A percentile compares a stretch with the other conserved stretches of the same genome.
Evolutionary conservation across 352 stramenopile genomes (phyloP).

Genomic region (Elongisporangium prolatum): DNA sequence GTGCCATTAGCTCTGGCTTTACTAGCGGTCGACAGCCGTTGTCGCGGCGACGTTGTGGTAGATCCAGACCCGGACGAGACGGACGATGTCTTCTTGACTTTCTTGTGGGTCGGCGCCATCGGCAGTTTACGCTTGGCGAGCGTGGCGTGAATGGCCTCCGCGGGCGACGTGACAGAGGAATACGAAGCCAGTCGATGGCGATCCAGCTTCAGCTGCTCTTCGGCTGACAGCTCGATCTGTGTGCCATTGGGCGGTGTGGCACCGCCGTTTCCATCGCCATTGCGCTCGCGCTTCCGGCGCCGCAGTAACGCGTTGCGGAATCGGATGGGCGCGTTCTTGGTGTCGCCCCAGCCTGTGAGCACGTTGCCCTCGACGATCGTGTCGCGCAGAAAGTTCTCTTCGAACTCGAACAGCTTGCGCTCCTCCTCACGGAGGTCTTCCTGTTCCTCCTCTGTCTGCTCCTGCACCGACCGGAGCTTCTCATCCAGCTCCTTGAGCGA

Average conservation of each 20-base stretch:
- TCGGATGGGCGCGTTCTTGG: constrained; percentile 49
- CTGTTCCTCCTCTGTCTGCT: constrained; percentile 40
- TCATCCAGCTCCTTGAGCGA: constrained; percentile 51
- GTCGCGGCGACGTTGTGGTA: not conserved
- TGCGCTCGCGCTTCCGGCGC: constrained; percentile 57
- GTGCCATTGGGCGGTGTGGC: constrained; percentile 4
- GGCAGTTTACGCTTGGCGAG: constrained; percentile 19
- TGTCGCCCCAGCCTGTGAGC: constrained; percentile 62
- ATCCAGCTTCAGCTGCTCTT: constrained; percentile 62
- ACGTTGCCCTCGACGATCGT: constrained; percentile 72
- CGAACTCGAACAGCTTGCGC: constrained; percentile 69
- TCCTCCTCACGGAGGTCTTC: constrained; percentile 55
- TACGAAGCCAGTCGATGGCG: constrained; percentile 62
- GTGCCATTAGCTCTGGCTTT: too few species aligned
- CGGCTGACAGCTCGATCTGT: constrained; percentile 14
- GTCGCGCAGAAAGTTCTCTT: constrained; percentile 67
- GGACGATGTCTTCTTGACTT: constrained; percentile 20
- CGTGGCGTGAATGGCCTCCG: constrained; percentile 29
- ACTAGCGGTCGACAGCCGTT: not conserved
- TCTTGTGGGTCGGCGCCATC: constrained; percentile 11
- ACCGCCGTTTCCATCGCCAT: constrained; percentile 13
- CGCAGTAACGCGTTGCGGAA: constrained; percentile 66
- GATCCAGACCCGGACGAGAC: not conserved
- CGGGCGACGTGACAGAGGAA: constrained; percentile 63
- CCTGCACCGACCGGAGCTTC: constrained; percentile 34